Evolutionary conservation across 441 rosid genomes (phyloP).

Genomic region (Mallotus repandus): DNA sequence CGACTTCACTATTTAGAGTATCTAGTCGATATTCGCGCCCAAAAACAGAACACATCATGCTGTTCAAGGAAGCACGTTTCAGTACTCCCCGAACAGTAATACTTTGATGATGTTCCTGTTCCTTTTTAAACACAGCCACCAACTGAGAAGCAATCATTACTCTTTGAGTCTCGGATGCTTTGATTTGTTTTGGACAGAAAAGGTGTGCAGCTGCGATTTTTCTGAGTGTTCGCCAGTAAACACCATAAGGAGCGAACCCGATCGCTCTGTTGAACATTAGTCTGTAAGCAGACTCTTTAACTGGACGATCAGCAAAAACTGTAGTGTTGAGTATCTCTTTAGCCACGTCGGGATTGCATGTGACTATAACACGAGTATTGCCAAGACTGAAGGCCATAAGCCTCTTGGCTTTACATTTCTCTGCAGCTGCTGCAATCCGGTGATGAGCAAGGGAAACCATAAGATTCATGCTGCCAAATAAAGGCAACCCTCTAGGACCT

Average conservation of each 20-base stretch:
- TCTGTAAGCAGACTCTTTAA: constrained; percentile 73
- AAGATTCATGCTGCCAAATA: constrained; percentile 67
- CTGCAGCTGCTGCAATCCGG: constrained; percentile 50
- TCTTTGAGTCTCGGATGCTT: constrained; percentile 51
- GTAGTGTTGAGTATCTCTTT: constrained; percentile 69
- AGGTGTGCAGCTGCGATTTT: constrained; percentile 66
- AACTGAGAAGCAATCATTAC: constrained; percentile 45
- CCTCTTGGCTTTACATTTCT: constrained; percentile 41
- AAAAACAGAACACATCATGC: constrained; percentile 80
- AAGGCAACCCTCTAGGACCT: constrained; percentile 75
- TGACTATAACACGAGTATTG: constrained; percentile 62
- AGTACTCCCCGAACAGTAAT: constrained; percentile 53
- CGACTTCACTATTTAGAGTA: constrained; percentile 38
- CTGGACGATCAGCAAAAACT: constrained; percentile 78
- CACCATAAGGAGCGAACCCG: constrained; percentile 81
- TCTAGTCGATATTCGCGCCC: constrained; percentile 56
- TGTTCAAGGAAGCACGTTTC: constrained; percentile 68
- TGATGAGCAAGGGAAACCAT: constrained; percentile 73
- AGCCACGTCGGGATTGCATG: constrained; percentile 76
- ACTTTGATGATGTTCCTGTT: constrained; percentile 15
- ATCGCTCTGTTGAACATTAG: constrained; percentile 86
- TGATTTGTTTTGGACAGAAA: constrained; percentile 70
- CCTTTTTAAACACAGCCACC: constrained; percentile 36
- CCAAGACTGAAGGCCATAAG: constrained; percentile 92
- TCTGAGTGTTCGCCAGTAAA: constrained; percentile 77